Conservation (phyloP, 352 stramenopile genomes). For the Aphanomyces euteiches region DNA sequence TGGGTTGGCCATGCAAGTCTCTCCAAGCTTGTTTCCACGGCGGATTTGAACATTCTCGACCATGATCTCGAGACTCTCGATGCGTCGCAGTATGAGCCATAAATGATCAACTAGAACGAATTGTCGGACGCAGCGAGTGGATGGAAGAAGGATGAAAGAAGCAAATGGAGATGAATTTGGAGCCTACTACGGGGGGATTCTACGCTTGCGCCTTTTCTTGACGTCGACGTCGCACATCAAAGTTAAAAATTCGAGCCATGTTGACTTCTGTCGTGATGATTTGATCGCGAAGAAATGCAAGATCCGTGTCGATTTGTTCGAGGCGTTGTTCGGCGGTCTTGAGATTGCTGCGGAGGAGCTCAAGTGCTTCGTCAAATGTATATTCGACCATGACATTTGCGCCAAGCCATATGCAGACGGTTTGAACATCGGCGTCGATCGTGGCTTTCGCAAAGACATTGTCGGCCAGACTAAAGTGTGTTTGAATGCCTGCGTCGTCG, state of each 20-base stretch:
- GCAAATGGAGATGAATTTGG: no score
- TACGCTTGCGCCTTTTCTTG: constrained; percentile 16
- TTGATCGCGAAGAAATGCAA: constrained; percentile 94
- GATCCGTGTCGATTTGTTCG: constrained; percentile 83
- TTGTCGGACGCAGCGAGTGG: no score
- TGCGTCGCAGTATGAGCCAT: not conserved
- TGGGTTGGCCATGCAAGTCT: constrained; percentile 20
- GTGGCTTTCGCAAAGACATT: constrained; percentile 94
- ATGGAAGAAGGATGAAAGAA: no score
- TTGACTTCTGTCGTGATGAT: constrained; percentile 98
- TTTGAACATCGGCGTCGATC: constrained; percentile 84
- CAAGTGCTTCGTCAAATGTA: constrained; percentile 93
- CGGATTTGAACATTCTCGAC: constrained; percentile 25
- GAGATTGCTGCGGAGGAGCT: constrained; percentile 81
- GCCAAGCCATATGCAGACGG: constrained; percentile 97
- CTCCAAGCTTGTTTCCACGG: constrained; percentile 23
- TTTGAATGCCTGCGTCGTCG: constrained; percentile 46
- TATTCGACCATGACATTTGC: constrained; percentile 98
- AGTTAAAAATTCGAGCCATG: constrained; percentile 97
- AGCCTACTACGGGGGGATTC: no score
- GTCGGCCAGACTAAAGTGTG: constrained; percentile 92
- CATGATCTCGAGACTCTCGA: constrained; percentile 16
- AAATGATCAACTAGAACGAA: not conserved
- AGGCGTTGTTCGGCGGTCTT: constrained; percentile 62
- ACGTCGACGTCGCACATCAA: constrained; percentile 88